Conservation (phyloP, 805 yeast genomes). For the Naumovozyma castellii region DNA sequence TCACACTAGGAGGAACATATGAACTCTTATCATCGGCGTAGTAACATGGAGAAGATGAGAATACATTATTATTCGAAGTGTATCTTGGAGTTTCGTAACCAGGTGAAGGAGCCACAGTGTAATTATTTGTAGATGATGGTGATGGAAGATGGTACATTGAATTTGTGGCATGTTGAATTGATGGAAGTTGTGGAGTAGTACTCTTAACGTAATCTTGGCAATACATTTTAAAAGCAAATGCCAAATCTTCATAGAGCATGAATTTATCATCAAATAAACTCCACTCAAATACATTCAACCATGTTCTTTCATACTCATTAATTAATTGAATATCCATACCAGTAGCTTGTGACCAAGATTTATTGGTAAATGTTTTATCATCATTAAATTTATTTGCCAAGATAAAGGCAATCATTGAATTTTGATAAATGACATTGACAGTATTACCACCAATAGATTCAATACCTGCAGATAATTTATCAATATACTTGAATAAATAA, state of each 20-base stretch:
- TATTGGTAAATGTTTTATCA: constrained; percentile 91
- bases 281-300: constrained; percentile 59
- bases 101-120: constrained; percentile 9
- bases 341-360: constrained; percentile 94
- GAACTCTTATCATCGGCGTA: constrained; percentile 11
- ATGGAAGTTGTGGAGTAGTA: constrained; percentile 1
- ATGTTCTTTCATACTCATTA: constrained; percentile 59
- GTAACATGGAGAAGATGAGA: constrained; percentile 18
- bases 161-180: not conserved
- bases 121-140: not conserved
- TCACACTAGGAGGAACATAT: not conserved
- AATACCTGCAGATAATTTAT: constrained; percentile 30
- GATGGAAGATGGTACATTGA: not conserved
- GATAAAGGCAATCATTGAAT: constrained; percentile 60
- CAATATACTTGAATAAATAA: constrained; percentile 58
- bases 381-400: constrained; percentile 91
- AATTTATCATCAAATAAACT: constrained; percentile 37
- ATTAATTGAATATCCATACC: constrained; percentile 55
- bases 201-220: constrained; percentile 6
- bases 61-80: constrained; percentile 7
- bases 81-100: constrained; percentile 19
- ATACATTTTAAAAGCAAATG: constrained; percentile 18
- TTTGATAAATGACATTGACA: constrained; percentile 39
- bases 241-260: constrained; percentile 17
- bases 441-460: constrained; percentile 24